These are phyloP conservation scores for Citrus sp. DNA, from an alignment of 345 rosid genomes.

Conservation along the genomic window DNA sequence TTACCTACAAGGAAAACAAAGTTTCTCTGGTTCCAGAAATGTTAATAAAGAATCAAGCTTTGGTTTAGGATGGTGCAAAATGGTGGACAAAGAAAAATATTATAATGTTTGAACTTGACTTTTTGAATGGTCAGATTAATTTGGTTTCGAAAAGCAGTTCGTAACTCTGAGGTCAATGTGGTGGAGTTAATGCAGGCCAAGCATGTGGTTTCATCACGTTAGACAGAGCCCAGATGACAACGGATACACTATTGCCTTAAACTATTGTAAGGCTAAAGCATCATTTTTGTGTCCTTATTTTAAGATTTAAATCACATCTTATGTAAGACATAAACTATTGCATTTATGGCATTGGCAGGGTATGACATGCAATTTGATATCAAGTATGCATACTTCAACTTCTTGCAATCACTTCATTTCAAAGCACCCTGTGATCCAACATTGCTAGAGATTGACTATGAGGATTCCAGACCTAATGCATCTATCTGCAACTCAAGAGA, in stretches of 20 bases:
- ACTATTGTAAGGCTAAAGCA: slow-evolving; percentile 58
- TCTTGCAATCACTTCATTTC: slow-evolving; percentile 58
- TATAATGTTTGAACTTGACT: not conserved
- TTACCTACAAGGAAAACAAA: not conserved
- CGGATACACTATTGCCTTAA: slow-evolving; percentile 73
- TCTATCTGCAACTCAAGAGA: not conserved
- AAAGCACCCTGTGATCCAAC: slow-evolving; percentile 19
- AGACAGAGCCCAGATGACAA: slow-evolving; percentile 67
- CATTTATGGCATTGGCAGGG: slow-evolving; percentile 44
- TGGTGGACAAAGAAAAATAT: not conserved
- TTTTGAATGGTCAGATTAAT: not conserved
- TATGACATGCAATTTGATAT: slow-evolving; percentile 89
- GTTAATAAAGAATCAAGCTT: not conserved
- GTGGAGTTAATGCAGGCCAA: slow-evolving; percentile 59
- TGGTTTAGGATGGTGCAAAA: not conserved
- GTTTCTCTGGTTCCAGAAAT: not conserved
- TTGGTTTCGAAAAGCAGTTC: not conserved
- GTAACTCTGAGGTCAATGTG: slow-evolving; percentile 7
- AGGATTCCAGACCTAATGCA: slow-evolving; percentile 17
- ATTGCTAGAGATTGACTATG: slow-evolving; percentile 18
- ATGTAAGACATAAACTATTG: not conserved
- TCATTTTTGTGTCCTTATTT: not conserved
- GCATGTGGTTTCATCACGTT: slow-evolving; percentile 99
- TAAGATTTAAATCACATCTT: not conserved
- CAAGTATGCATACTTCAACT: slow-evolving; percentile 86